A percentile compares a stretch with the other conserved stretches of the same genome.
phyloP scores from a whole-genome alignment of 31 red algal genomes.

The Asparagopsis taxiformis region DNA sequence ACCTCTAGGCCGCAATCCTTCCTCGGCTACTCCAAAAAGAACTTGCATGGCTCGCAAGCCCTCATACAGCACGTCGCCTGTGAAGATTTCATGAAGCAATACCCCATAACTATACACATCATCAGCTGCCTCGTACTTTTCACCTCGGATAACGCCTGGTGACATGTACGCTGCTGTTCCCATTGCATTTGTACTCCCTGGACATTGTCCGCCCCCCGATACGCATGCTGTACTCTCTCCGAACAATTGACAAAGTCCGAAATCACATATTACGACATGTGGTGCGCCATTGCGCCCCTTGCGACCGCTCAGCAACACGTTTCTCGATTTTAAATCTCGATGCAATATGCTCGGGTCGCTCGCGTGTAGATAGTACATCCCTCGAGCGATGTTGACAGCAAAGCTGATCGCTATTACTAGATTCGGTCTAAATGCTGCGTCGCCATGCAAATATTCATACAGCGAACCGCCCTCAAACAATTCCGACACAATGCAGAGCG shows the following conservation, averaged over 20 bases:
- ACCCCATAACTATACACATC: conserved; percentile 88
- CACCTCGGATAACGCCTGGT: conserved; percentile 64
- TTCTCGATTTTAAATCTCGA: too few species aligned
- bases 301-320: conserved; percentile 46
- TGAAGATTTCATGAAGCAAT: conserved; percentile 79
- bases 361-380: conserved; percentile 74
- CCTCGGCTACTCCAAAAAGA: conserved; percentile 42
- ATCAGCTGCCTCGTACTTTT: conserved; percentile 41
- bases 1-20: conserved; percentile 22
- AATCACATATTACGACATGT: conserved; percentile 78
- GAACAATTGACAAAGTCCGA: conserved; percentile 60
- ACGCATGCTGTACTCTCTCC: too few species aligned
- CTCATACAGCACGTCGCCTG: conserved; percentile 46
- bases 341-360: conserved; percentile 49
- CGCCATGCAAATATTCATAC: conserved; percentile 67
- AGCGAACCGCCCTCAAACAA: conserved; percentile 79
- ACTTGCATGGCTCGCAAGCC: conserved; percentile 66
- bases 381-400: conserved; percentile 41
- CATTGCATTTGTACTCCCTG: conserved; percentile 9
- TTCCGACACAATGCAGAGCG: conserved; percentile 86
- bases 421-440: conserved; percentile 18
- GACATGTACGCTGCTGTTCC: conserved; percentile 58
- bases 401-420: background rate
- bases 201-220: too few species aligned
- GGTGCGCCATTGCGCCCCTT: conserved; percentile 18